Percentiles rank a stretch among this genome's conserved stretches.
Conservation (phyloP, 1,139 yeast species). For the Yamadazyma taylorii region DNA sequence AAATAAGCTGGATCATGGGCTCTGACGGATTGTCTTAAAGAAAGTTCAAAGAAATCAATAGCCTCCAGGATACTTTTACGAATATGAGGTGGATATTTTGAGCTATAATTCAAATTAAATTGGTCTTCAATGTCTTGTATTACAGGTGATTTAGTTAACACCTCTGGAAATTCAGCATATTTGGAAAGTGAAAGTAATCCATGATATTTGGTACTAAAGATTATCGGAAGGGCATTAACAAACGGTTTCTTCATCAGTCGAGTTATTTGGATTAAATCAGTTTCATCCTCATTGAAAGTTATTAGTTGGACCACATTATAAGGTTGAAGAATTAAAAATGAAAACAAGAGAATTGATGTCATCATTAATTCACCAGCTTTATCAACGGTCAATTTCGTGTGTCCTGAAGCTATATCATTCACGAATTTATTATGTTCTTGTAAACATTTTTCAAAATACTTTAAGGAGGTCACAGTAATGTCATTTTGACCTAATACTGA, state of each 20-base stretch:
- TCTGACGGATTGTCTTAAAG: constrained; percentile 6
- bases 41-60: constrained; percentile 9
- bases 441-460: neutral
- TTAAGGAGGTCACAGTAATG: neutral
- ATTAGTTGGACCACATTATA: constrained; percentile 25
- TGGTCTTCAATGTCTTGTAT: neutral
- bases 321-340: constrained; percentile 31
- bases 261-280: constrained; percentile 8
- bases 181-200: constrained; percentile 1
- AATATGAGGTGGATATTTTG: neutral
- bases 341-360: constrained; percentile 24
- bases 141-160: constrained; percentile 1
- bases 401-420: neutral
- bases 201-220: constrained; percentile 6
- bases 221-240: neutral
- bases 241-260: constrained; percentile 3
- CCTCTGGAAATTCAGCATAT: neutral
- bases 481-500: no score
- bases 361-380: constrained; percentile 18
- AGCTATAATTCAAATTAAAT: neutral
- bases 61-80: neutral
- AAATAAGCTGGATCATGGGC: constrained; percentile 17
- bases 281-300: constrained; percentile 3
- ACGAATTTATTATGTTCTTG: neutral
- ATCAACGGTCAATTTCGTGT: neutral